A percentile compares a stretch with the other conserved stretches of the same genome.
These are phyloP conservation scores for Podospora sp. DNA, from an alignment of 495 filamentous ascomycete genomes.

Conservation along the genomic window DNA sequence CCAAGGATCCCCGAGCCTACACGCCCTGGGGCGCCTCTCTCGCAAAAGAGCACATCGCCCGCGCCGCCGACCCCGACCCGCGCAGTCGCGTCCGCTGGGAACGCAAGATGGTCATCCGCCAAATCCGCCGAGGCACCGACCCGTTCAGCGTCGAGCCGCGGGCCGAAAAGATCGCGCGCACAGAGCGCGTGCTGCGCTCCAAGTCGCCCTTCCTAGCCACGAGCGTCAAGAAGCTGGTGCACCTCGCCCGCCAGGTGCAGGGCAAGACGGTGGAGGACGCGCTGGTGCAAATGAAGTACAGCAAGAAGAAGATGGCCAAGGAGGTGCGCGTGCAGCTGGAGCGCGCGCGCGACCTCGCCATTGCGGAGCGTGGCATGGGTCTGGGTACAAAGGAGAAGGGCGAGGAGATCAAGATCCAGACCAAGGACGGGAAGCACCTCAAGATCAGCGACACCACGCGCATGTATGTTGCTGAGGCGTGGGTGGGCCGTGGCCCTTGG, in stretches of 20 bases:
- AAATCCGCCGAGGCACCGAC: constrained; percentile 51
- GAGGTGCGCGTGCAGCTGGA: constrained; percentile 78
- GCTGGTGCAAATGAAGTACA: constrained; percentile 92
- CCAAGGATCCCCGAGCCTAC: constrained; percentile 1
- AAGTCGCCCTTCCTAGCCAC: constrained; percentile 74
- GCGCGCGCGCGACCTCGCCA: constrained; percentile 73
- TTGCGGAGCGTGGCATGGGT: constrained; percentile 82
- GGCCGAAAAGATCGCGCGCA: constrained; percentile 63
- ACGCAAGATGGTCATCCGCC: constrained; percentile 76
- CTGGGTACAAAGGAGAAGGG: constrained; percentile 44
- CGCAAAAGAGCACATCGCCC: constrained; percentile 53
- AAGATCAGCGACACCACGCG: constrained; percentile 66
- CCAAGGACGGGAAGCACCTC: constrained; percentile 62
- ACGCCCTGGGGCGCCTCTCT: constrained; percentile 21
- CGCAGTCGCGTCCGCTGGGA: constrained; percentile 68
- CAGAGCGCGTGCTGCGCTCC: constrained; percentile 68
- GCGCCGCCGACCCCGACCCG: constrained; percentile 71
- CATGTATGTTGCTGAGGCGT: constrained; percentile 88
- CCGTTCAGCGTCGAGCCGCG: constrained; percentile 67
- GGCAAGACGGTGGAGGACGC: constrained; percentile 93
- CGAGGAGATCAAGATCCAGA: constrained; percentile 44
- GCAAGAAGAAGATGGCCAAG: constrained; percentile 86
- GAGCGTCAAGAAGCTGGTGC: constrained; percentile 82
- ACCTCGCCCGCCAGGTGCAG: constrained; percentile 80
- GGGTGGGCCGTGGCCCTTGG: constrained; percentile 73